phyloP scores from a whole-genome alignment of 176 grass and related monocot species.

The Eragrostis curvula region DNA sequence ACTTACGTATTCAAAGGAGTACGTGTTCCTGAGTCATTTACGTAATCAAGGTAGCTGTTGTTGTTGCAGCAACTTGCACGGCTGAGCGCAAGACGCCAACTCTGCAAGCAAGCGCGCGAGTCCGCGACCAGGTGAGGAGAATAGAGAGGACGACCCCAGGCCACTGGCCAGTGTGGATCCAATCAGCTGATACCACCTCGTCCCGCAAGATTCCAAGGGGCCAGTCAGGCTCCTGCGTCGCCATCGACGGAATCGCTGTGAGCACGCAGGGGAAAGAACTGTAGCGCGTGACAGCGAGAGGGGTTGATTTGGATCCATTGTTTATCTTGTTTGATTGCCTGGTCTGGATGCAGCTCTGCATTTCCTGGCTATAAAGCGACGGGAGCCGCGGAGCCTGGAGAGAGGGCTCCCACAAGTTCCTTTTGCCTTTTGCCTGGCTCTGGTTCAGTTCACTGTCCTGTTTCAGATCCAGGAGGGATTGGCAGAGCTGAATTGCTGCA shows the following conservation, averaged over 20 bases:
- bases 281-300: slow-evolving; percentile 34
- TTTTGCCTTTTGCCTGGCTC: slow-evolving; percentile 14
- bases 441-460: neutral
- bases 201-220: slow-evolving; percentile 31
- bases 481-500: neutral
- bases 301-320: neutral
- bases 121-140: neutral
- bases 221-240: slow-evolving; percentile 15
- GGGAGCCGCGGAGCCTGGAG: slow-evolving; percentile 15
- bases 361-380: slow-evolving; percentile 44
- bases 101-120: neutral
- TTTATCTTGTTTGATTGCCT: neutral
- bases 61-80: neutral
- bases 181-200: slow-evolving; percentile 29
- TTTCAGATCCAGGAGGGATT: slow-evolving; percentile 29
- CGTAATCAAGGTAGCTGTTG: too few species aligned
- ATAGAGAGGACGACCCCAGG: too few species aligned
- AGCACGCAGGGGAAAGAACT: neutral
- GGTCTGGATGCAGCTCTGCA: slow-evolving; percentile 37
- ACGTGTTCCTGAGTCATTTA: neutral
- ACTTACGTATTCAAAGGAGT: accelerated
- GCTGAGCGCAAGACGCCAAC: neutral
- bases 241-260: slow-evolving; percentile 32
- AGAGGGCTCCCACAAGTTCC: slow-evolving; percentile 10
- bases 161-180: neutral